Base-by-base conservation (phyloP, 495 filamentous ascomycete genomes). In the Penicillium longicatenatum region DNA sequence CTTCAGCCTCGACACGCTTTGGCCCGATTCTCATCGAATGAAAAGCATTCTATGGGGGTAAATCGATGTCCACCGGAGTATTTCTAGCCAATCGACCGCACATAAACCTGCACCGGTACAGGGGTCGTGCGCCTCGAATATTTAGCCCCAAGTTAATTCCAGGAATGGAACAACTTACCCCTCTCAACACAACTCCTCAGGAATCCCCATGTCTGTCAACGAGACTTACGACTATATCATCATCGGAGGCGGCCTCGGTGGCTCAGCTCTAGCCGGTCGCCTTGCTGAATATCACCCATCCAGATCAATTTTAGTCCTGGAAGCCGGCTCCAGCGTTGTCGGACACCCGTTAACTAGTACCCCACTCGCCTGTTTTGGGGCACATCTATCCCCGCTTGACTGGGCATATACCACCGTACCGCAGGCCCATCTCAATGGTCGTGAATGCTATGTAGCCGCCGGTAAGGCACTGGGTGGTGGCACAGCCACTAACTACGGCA, bases 201-300 rank as follows among this genome's bases (percentile, higher is more conserved):
- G 7, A 2, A 4, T 26, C 42, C 19, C 3, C 7, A 48, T 48
- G 45, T 17, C 45, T 17, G 14, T 16, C 37, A 39, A 17, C 22
- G 24, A 22, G 7, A 30, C 52, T 41, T 46, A 54, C 24, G 69
- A 71, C 41, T 73, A 75, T 49, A 68, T 79, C 12, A 65, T 76
- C 22, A 67, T 69, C 8, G 75, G 75, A 66, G 80, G 78, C 9
- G 79, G 78, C 14, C 72, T 73, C 4, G 67, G 72, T 0, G 79
- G 68, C 39, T 79, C 72, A 52, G 72, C 73, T n/a, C 52, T 79
- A 20, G 75, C 77, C 16, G 74, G 68, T 9, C 64, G 70, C 7
- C 60, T 72, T 1, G 50, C 58, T 8, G 55, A 69, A 44, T 20
- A 43, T 8, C 52, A 63, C 17, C 70, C 69, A 4, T 7, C 30